phyloP scores from a whole-genome alignment of 805 yeast species.

The Maudiozyma bulderi region DNA sequence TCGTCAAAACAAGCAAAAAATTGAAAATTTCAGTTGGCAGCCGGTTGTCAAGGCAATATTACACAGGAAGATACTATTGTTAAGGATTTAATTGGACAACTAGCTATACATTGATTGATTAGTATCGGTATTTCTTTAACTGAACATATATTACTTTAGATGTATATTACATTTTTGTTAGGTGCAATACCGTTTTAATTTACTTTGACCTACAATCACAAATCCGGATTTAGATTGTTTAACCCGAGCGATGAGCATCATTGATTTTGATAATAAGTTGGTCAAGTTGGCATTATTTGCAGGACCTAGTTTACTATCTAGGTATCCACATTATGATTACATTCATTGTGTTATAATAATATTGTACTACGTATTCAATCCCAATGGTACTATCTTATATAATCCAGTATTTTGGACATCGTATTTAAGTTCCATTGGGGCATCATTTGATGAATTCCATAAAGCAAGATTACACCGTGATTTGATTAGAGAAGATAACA shows the following conservation, averaged over 20 bases:
- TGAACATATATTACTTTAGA: too few species aligned
- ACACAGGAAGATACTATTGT: too few species aligned
- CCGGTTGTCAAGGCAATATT: too few species aligned
- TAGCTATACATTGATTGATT: too few species aligned
- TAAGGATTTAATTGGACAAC: too few species aligned
- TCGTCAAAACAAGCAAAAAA: too few species aligned
- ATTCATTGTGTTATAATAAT: slow-evolving; percentile 1
- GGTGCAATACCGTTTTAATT: too few species aligned
- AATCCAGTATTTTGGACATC: not conserved
- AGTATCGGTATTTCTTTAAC: too few species aligned
- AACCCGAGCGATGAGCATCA: not conserved
- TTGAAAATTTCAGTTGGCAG: too few species aligned
- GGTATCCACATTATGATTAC: not conserved
- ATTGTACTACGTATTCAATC: not conserved
- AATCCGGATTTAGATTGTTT: too few species aligned
- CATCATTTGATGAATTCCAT: not conserved
- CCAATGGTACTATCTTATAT: not conserved
- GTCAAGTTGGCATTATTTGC: not conserved
- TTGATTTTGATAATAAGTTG: not conserved
- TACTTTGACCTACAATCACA: too few species aligned
- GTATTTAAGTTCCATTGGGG: not conserved
- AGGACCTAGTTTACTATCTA: not conserved
- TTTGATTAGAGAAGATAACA: not conserved
- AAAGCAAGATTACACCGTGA: not conserved
- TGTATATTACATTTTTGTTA: too few species aligned